Evolutionary conservation across 768 basidiomycete species (phyloP).

Genomic region (Amylocystis lapponica): DNA sequence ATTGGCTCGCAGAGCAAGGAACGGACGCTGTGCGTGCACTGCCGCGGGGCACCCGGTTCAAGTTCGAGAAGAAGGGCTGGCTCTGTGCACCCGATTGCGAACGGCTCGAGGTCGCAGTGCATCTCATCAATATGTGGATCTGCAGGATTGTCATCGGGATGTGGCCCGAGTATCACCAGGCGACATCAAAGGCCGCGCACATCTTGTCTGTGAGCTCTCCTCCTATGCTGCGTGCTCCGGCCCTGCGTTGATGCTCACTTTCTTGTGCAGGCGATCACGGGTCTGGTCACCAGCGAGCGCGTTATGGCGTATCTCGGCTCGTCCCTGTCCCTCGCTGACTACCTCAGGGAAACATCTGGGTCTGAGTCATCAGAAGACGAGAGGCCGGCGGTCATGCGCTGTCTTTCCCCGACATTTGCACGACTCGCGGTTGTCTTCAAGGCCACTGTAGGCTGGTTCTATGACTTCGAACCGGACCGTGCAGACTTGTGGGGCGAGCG

Average conservation of each 20-base stretch:
- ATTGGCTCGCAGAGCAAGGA: constrained; percentile 7
- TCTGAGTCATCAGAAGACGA: too few species aligned
- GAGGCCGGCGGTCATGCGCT: too few species aligned
- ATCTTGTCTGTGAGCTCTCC: constrained; percentile 9
- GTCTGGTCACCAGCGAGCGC: constrained; percentile 15
- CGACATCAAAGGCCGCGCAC: constrained; percentile 16
- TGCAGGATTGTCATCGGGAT: constrained; percentile 18
- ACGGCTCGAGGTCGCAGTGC: constrained; percentile 22
- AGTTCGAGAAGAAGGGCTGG: neutral
- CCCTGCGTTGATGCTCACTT: neutral
- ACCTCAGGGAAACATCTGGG: neutral
- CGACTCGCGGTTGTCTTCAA: constrained; percentile 8
- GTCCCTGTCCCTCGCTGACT: constrained; percentile 13
- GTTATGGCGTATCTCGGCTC: constrained; percentile 19
- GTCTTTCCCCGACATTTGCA: too few species aligned
- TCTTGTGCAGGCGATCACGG: constrained; percentile 8
- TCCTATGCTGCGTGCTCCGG: too few species aligned
- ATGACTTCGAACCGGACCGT: constrained; percentile 11
- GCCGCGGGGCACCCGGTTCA: neutral
- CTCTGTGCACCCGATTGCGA: constrained; percentile 12
- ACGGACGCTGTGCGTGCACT: neutral
- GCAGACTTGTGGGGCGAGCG: constrained; percentile 17
- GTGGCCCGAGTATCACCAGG: constrained; percentile 20
- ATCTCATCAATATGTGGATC: constrained; percentile 27
- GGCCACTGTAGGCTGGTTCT: constrained; percentile 23